Evolutionary conservation across 441 rosid species (phyloP).

Genomic region (Gossypium davidsonii): DNA sequence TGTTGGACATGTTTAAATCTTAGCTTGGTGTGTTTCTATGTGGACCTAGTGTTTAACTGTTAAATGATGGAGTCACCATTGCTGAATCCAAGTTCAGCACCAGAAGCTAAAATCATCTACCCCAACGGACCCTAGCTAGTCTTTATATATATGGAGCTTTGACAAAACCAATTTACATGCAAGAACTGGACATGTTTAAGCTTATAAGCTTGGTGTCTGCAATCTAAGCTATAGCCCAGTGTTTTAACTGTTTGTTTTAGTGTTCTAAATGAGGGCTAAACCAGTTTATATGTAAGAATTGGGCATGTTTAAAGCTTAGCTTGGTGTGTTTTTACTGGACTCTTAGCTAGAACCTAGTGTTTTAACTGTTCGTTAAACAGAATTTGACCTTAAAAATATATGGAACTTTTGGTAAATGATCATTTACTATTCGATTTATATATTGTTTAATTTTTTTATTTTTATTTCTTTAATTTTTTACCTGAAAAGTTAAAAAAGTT

Average conservation of each 20-base stretch:
- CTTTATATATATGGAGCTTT: neutral
- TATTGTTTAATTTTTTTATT: too few species aligned
- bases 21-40: neutral
- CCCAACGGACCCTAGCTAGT: neutral
- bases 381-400: too few species aligned
- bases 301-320: too few species aligned
- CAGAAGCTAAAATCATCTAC: neutral
- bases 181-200: neutral
- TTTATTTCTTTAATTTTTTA: too few species aligned
- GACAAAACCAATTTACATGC: neutral
- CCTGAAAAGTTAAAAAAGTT: too few species aligned
- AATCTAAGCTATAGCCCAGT: neutral
- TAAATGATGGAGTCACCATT: conserved; percentile 24
- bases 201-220: neutral
- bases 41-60: neutral
- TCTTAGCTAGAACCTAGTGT: too few species aligned
- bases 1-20: neutral
- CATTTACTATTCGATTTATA: too few species aligned
- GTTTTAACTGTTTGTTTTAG: too few species aligned
- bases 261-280: too few species aligned
- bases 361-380: too few species aligned
- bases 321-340: too few species aligned
- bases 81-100: conserved; percentile 40
- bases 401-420: too few species aligned
- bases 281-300: neutral